These are phyloP conservation scores for Pleurotus eryngii DNA, from an alignment of 768 basidiomycete species.

Conservation along the genomic window DNA sequence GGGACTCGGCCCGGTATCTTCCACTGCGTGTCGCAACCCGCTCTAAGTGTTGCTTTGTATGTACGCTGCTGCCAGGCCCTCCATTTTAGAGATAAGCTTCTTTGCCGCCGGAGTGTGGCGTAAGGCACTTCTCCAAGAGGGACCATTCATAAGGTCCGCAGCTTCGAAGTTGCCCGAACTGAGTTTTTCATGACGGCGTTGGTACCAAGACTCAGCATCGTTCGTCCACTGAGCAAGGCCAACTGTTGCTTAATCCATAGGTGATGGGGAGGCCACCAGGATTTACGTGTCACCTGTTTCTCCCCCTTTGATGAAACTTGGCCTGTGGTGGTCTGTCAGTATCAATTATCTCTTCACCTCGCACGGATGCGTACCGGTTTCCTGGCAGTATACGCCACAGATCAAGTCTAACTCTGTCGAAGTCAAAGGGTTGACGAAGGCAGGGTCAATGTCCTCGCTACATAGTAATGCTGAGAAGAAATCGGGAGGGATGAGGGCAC, in stretches of 20 bases:
- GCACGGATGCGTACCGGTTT: not conserved
- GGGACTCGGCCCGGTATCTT: too few species aligned
- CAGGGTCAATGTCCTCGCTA: not conserved
- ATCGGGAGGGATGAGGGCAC: not conserved
- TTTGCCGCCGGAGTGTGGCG: not conserved
- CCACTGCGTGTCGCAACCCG: too few species aligned
- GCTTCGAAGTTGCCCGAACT: not conserved
- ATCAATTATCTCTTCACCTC: not conserved
- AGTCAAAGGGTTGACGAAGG: not conserved
- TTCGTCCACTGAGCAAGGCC: not conserved
- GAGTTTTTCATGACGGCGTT: not conserved
- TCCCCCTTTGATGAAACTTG: not conserved
- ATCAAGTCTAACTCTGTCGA: not conserved
- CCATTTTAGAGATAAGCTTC: not conserved
- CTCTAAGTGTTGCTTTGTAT: too few species aligned
- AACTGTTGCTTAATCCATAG: not conserved
- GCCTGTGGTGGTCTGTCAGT: not conserved
- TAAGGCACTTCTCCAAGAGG: not conserved
- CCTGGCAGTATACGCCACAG: not conserved
- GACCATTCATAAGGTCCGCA: not conserved
- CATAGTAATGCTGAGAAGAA: not conserved
- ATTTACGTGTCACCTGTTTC: not conserved
- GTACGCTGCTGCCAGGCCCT: not conserved
- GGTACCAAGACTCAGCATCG: not conserved
- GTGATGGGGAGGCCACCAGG: not conserved